Evolutionary conservation across 2,329 filamentous ascomycete genomes (phyloP), one percentile per base, ranked within the genome.

Genomic region (Plenodomus lindquistii): DNA sequence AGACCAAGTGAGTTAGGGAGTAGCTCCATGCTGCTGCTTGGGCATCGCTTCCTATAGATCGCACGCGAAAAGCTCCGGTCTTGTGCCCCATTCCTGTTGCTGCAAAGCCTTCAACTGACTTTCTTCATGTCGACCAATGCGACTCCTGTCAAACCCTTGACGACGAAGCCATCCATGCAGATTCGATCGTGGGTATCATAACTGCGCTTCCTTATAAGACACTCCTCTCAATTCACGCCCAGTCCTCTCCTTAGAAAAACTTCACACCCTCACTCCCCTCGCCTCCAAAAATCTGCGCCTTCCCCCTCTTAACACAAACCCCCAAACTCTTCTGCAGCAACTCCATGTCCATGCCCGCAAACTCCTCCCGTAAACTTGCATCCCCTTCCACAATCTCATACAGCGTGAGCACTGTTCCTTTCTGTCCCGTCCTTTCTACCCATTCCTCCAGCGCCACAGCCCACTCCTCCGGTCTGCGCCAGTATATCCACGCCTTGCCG

Each of bases 331-430:
- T 91, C 59, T 88, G 82, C 65, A 99, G 79, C 53, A 96, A 73
- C 19, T 91, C 89, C 38, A 81, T 79, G 68, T 97, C 92, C 78
- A 99, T 88, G n/a, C 89, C 89, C 72, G 91, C 85, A 65, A 96
- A 90, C 60, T 95, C 91, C 65, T 72, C 67, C 19, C 59, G 85
- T 48, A 78, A 73, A 2, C 89, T 91, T 22, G 81, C 87, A 66
- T 97, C 93, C n/a, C 93, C 90, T 72, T 97, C 85, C 2, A 85
- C 81, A 63, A 99, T 76, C 76, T 99, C 94, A 73, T 97, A 97
- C 19, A 99, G 78, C 47, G 94, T 99, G 67, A 99, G 73, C 46
- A 99, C 93, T 11, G 82, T 85, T 19, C 90, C 90, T 77, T 88
- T 93, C 79, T 97, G 92, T 3, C 85, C 94, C 52, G 91, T 96